phyloP scores from a whole-genome alignment of 805 yeast genomes.

The Metschnikowia arizonensis region DNA sequence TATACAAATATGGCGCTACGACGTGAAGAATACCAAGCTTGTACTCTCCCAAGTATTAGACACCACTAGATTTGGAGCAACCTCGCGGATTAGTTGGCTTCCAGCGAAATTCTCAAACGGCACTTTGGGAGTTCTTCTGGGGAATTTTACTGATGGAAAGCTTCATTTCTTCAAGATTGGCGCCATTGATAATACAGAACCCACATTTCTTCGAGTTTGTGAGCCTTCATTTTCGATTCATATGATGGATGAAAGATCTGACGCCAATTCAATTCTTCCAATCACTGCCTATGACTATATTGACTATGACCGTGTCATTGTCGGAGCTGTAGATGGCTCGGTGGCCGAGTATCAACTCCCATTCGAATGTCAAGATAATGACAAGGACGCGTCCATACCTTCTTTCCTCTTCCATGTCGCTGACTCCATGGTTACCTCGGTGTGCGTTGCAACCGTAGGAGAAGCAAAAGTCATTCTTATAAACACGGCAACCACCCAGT shows the following conservation, averaged over 20 bases:
- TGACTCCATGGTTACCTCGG: slow-evolving; percentile 29
- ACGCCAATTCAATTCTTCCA: slow-evolving; percentile 9
- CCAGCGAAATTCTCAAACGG: slow-evolving; percentile 28
- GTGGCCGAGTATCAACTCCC: slow-evolving; percentile 55
- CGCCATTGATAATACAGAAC: not conserved
- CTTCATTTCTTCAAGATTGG: slow-evolving; percentile 45
- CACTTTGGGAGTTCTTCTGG: slow-evolving; percentile 44
- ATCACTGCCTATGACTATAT: slow-evolving; percentile 50
- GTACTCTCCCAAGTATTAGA: slow-evolving; percentile 26
- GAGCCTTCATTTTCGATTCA: slow-evolving; percentile 23
- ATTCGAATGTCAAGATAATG: not conserved
- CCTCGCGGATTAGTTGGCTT: slow-evolving; percentile 38
- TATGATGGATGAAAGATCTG: slow-evolving; percentile 9
- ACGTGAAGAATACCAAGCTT: slow-evolving; percentile 21
- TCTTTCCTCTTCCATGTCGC: slow-evolving; percentile 31
- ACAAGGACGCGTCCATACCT: slow-evolving; percentile 23
- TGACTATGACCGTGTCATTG: slow-evolving; percentile 40
- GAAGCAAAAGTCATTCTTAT: slow-evolving; percentile 23
- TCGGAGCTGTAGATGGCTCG: slow-evolving; percentile 58
- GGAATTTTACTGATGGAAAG: slow-evolving; percentile 55
- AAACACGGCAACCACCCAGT: slow-evolving; percentile 29
- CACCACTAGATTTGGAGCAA: slow-evolving; percentile 43
- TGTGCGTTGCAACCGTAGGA: slow-evolving; percentile 26
- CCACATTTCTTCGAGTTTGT: slow-evolving; percentile 18
- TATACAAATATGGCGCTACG: slow-evolving; percentile 44